Evolutionary conservation across 495 filamentous ascomycete species (phyloP), one percentile per base, ranked within the genome.

Genomic region (Mytilinidion resinicola): DNA sequence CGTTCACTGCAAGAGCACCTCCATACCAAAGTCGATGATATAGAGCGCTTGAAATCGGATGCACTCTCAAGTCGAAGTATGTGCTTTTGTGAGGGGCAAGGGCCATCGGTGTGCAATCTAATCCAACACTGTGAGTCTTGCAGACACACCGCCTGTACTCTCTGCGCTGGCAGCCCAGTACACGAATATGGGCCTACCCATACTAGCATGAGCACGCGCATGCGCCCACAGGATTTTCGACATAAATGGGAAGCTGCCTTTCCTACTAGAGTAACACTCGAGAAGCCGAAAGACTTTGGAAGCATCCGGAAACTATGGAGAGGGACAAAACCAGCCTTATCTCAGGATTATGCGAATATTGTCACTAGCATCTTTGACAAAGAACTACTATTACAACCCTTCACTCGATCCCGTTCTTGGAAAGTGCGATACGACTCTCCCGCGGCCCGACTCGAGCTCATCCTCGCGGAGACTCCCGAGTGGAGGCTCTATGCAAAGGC

Each of bases 81-180:
- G 14, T 88, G 85, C 58, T 60, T 68, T 42, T 88, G 85, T 55
- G 85, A 87, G 67, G 75, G 78, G 20, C 73, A 75, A 47, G 67
- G 67, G n/a, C 56, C 64, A 1, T 68, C 77, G 12, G 71, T 70
- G 11, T 42, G 55, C 7, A 67, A 70, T 5, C 57, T 56, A 9
- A 70, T 87, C 33, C 64, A 74, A n/a, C 44, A 62, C 52, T 88
- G 85, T 58, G 60, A 59, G 4, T 59, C 75, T 20, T 88, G 85
- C 59, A 66, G 60, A 0, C 79, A 85, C 63, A 83, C 80, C 8
- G 74, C 76, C 11, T 87, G 85, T 64, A 62, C 68, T 1, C 71
- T 71, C 21, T 86, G 84, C 57, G 76, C 72, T 9, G 79, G 80
- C 4, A 80, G 81, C 37, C 85, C 85, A 4, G 55, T 62, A 10